Evolutionary conservation across 2,329 filamentous ascomycete genomes (phyloP), one percentile per base, ranked within the genome.

Genomic region (Colletotrichum sp.): DNA sequence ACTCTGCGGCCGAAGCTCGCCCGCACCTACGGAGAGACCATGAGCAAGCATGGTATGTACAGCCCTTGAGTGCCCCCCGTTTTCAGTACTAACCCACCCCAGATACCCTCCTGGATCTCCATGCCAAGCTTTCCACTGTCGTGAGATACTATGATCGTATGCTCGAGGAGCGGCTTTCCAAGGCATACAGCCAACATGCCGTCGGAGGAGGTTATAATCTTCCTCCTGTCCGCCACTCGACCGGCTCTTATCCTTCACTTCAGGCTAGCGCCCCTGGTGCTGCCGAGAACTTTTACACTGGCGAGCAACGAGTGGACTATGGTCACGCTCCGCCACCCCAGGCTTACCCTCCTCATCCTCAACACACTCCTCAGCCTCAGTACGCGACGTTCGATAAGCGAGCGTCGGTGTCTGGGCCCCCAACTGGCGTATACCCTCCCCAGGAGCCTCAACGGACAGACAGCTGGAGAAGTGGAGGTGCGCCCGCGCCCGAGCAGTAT

Each of bases 61-160:
- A 8, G 12, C 21, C 30, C 12, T 58, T 24, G 16, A 1, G 7
- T 28, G 7, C 5, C 10, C 24, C 7, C 13, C 16, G 2, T 13
- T 32, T 10, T 28, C n/a, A 18, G 30, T 69, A 62, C 85, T 90
- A 80, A 89, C 77, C 14, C 10, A 34, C 9, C 8, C 26, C 76
- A 97, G 96, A 99, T 83, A 97, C 96, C 1, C 89, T 99, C 12
- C 90, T 98, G 28, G 97, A 99, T 83, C 88, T 99, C 1, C 97
- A 99, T 82, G 94, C 96, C 21, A 99, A 99, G 83, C 88, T 99
- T 28, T 97, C 96, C 0, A 98, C 96, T 0, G 97, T 98, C 30
- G 97, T 99, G 7, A 92, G 97, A 38, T 98, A 98, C 82, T 99
- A 99, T 82, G 97, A 99, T 84, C 93, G 96, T 55, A 98, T 99